Percentiles rank a stretch among this genome's conserved stretches.
Conservation (phyloP, 2,329 filamentous ascomycete species). For the Fusarium continuum region DNA sequence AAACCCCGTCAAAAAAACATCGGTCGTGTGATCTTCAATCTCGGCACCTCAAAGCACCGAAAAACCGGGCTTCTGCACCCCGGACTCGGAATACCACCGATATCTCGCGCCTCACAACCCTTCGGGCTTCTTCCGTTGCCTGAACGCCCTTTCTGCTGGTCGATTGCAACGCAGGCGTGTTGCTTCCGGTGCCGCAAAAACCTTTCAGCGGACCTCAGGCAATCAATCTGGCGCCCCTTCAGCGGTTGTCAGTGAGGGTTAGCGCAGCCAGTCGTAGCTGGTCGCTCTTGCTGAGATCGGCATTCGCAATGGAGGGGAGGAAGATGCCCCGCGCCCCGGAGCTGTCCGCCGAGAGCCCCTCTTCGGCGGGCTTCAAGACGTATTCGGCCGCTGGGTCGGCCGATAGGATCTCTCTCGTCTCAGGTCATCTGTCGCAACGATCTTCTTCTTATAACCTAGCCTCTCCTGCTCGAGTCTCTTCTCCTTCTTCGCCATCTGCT, state of each 20-base stretch:
- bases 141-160: neutral
- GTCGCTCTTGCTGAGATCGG: slow-evolving; percentile 42
- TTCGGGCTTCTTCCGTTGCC: slow-evolving; percentile 36
- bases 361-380: slow-evolving; percentile 37
- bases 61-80: slow-evolving; percentile 20
- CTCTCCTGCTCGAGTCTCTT: slow-evolving; percentile 26
- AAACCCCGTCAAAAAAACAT: neutral
- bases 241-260: slow-evolving; percentile 33
- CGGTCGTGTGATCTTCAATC: neutral
- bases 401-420: slow-evolving; percentile 45
- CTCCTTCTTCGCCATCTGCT: slow-evolving; percentile 19
- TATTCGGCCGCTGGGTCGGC: slow-evolving; percentile 41
- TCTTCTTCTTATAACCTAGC: slow-evolving; percentile 31
- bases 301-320: slow-evolving; percentile 37
- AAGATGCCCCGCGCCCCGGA: slow-evolving; percentile 45
- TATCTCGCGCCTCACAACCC: neutral
- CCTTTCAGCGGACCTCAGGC: slow-evolving; percentile 6
- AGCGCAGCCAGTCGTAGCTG: slow-evolving; percentile 28
- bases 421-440: slow-evolving; percentile 37
- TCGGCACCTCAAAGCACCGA: slow-evolving; percentile 19
- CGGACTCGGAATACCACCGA: slow-evolving; percentile 38
- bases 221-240: slow-evolving; percentile 38
- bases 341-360: slow-evolving; percentile 45
- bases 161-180: neutral
- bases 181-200: slow-evolving; percentile 26